phyloP scores from a whole-genome alignment of 2,329 filamentous ascomycete species.

The Capronia americana region DNA sequence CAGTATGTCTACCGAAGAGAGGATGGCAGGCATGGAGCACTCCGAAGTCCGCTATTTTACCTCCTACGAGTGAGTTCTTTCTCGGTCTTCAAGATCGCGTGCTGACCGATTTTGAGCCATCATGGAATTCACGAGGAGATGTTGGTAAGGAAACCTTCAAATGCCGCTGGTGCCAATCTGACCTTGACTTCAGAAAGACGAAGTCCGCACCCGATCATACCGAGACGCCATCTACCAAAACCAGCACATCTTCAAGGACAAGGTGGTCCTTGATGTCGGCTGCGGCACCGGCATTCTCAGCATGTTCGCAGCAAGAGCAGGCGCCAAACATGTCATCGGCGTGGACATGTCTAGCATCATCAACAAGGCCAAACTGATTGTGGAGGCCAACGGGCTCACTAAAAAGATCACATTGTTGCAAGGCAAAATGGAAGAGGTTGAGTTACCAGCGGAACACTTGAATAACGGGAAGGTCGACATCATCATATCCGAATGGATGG shows the following conservation, averaged over 20 bases:
- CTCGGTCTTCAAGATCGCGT: background rate
- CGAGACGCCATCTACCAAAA: slow-evolving; percentile 98
- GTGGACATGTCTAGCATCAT: slow-evolving; percentile 99
- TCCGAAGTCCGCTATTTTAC: slow-evolving; percentile 99
- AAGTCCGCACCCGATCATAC: slow-evolving; percentile 95
- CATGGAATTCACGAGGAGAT: slow-evolving; percentile 69
- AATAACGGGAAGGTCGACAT: slow-evolving; percentile 81
- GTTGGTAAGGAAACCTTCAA: slow-evolving; percentile 38
- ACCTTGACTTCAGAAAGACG: slow-evolving; percentile 63
- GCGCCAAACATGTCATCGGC: slow-evolving; percentile 97
- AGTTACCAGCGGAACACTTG: slow-evolving; percentile 75
- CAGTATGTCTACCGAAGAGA: slow-evolving; percentile 50
- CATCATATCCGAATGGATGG: slow-evolving; percentile 99
- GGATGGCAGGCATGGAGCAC: slow-evolving; percentile 73
- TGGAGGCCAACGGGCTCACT: slow-evolving; percentile 85
- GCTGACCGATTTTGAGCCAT: slow-evolving; percentile 74
- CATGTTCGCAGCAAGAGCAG: slow-evolving; percentile 97
- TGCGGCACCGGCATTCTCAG: slow-evolving; percentile 97
- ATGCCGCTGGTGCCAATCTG: slow-evolving; percentile 19
- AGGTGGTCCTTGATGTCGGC: slow-evolving; percentile 94
- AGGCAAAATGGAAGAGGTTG: slow-evolving; percentile 99
- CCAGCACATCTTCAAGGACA: slow-evolving; percentile 89
- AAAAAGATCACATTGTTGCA: slow-evolving; percentile 97
- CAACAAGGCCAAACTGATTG: slow-evolving; percentile 96
- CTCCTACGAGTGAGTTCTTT: background rate